phyloP scores from a whole-genome alignment of 2,329 filamentous ascomycete species.

The Geosmithia morbida region DNA sequence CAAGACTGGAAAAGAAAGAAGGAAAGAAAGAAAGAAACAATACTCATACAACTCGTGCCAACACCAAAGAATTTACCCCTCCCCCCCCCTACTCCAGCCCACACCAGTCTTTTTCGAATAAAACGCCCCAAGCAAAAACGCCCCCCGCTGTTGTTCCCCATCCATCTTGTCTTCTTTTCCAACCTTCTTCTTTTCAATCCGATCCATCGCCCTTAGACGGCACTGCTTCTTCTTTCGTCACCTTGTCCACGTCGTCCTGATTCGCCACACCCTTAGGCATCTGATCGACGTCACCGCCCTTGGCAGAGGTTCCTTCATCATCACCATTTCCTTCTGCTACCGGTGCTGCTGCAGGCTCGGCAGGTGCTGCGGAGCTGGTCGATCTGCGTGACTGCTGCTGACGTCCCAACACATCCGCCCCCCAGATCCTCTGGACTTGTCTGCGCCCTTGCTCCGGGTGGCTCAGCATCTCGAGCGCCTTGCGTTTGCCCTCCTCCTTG shows the following conservation, averaged over 20 bases:
- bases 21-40: no score
- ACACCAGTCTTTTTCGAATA: no score
- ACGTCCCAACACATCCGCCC: constrained; percentile 29
- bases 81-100: no score
- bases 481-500: constrained; percentile 29
- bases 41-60: no score
- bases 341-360: no score
- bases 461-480: constrained; percentile 36
- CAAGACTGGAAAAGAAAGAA: no score
- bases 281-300: constrained; percentile 28
- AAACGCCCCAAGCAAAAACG: no score
- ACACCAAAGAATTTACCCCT: no score
- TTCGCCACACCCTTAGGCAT: constrained; percentile 44
- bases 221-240: constrained; percentile 5
- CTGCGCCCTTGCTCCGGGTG: constrained; percentile 34
- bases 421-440: constrained; percentile 36
- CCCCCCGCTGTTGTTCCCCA: no score
- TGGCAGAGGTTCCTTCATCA: constrained; percentile 2
- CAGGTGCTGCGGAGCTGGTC: no score
- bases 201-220: constrained; percentile 18
- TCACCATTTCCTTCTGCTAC: not conserved
- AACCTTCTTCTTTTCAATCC: constrained; percentile 8
- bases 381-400: not conserved
- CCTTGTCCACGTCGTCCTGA: constrained; percentile 29
- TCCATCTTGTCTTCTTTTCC: constrained; percentile 9